These are phyloP conservation scores for Blakeslea trispora DNA, from an alignment of 371 early-diverging fungal genomes.

Conservation along the genomic window DNA sequence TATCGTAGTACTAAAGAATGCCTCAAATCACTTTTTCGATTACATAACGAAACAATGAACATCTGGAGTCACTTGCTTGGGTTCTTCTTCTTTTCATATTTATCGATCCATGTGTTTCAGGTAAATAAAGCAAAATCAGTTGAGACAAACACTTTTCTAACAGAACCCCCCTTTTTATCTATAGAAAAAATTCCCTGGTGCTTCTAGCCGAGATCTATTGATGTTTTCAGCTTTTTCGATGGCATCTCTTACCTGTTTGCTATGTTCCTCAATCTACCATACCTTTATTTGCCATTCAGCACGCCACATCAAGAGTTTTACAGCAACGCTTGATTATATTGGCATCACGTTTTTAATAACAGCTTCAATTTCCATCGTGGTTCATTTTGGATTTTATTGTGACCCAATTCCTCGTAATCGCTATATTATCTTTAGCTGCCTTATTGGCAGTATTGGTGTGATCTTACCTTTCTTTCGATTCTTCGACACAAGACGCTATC, in stretches of 20 bases:
- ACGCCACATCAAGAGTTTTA: constrained; percentile 50
- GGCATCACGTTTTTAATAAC: constrained; percentile 66
- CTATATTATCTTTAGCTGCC: constrained; percentile 54
- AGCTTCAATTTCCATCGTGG: constrained; percentile 54
- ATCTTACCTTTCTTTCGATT: constrained; percentile 60
- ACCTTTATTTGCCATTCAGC: constrained; percentile 62
- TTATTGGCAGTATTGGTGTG: constrained; percentile 60
- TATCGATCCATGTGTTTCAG: constrained; percentile 55
- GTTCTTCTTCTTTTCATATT: constrained; percentile 55
- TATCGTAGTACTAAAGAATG: constrained; percentile 57
- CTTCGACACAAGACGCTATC: constrained; percentile 55
- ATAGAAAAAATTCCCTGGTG: constrained; percentile 47
- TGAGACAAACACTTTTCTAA: not conserved
- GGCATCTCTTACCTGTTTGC: constrained; percentile 55
- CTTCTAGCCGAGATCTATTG: constrained; percentile 42
- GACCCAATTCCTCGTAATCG: constrained; percentile 33
- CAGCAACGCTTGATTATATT: constrained; percentile 63
- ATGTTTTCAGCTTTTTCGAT: constrained; percentile 54
- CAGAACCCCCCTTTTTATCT: not conserved
- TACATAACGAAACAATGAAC: constrained; percentile 77
- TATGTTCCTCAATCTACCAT: constrained; percentile 64
- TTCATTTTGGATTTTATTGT: constrained; percentile 65
- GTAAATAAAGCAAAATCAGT: constrained; percentile 20
- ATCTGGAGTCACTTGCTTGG: constrained; percentile 76
- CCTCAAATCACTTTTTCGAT: constrained; percentile 59